Base-by-base conservation (phyloP, 2,329 filamentous ascomycete species). In the Alternaria viburni region DNA sequence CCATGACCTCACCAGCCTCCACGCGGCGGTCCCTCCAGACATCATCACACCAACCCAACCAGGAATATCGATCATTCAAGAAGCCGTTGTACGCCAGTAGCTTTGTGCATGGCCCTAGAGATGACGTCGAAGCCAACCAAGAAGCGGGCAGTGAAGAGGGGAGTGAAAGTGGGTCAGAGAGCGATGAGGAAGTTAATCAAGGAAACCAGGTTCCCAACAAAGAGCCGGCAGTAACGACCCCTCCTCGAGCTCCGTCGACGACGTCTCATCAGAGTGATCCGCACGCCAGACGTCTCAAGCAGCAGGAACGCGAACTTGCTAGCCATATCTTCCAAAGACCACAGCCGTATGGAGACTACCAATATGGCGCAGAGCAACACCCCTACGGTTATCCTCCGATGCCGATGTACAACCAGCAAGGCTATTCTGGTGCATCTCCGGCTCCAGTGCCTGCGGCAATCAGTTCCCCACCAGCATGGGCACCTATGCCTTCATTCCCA, bases 291-390 rank as follows among this genome's bases (percentile, higher is more conserved):
- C 74, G 76, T 51, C 69, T 77, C 8, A 69, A 66, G 56, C 64
- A 72, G 25, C 77, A 78, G 59, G 76, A 79, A 55, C 71, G 72
- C 47, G 73, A 78, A 28, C 63, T 78, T n/a, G 69, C 72, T 28
- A 71, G 74, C 47, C 77, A 81, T 57, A 66, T 80, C 13, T 62
- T 80, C 9, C 75, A 80, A 49, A 76, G 69, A 23, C 79, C 79
- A 36, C 76, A 77, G 61, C 77, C 79, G 11, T 74, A 77, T 13
- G 67, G 73, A 51, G 71, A 73, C 30, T 73, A 77, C 46, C 74
- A 75, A 46, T 74, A 75, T 55, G 64, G 66, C 26, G 73, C 68
- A 44, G 70, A 62, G 4, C 62, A 71, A 25, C 76, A 76, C 44
- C 69, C 74, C 19, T 62, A 69, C 25, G 55, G 65, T 12, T 67